These are phyloP conservation scores for Macrocybe gigantea DNA, from an alignment of 768 basidiomycete genomes.

Conservation along the genomic window DNA sequence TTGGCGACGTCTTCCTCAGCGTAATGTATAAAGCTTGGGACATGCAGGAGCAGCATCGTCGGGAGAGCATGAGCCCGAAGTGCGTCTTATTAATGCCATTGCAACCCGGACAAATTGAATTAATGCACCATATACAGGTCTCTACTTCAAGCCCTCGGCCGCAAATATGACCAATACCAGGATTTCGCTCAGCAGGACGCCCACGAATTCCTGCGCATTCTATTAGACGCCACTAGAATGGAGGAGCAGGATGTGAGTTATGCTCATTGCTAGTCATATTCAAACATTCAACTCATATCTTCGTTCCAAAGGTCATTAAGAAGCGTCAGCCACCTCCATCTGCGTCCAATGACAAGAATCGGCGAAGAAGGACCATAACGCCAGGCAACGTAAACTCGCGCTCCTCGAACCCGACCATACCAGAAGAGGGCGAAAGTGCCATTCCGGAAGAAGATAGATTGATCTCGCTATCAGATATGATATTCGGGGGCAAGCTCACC, in stretches of 20 bases:
- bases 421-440: conserved; percentile 1
- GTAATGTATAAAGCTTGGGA: conserved; percentile 62
- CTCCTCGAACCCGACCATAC: conserved; percentile 5
- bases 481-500: conserved; percentile 86
- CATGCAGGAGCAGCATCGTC: conserved; percentile 43
- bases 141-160: conserved; percentile 61
- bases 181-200: conserved; percentile 96
- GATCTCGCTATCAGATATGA: conserved; percentile 77
- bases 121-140: conserved; percentile 31
- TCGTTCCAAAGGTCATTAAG: conserved; percentile 61
- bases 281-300: conserved; percentile 1
- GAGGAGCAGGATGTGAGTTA: conserved; percentile 81
- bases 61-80: conserved; percentile 62
- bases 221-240: conserved; percentile 91
- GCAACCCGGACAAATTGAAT: background rate
- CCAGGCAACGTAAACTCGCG: conserved; percentile 4
- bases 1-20: conserved; percentile 62
- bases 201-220: conserved; percentile 86
- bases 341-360: conserved; percentile 12
- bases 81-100: conserved; percentile 26
- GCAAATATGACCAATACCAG: conserved; percentile 90
- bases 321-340: conserved; percentile 47
- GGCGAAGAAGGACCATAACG: conserved; percentile 35
- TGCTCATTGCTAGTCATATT: background rate
- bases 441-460: conserved; percentile 42